These are phyloP conservation scores for Pythium phragmiticola DNA, from an alignment of 352 stramenopile species.

Conservation along the genomic window DNA sequence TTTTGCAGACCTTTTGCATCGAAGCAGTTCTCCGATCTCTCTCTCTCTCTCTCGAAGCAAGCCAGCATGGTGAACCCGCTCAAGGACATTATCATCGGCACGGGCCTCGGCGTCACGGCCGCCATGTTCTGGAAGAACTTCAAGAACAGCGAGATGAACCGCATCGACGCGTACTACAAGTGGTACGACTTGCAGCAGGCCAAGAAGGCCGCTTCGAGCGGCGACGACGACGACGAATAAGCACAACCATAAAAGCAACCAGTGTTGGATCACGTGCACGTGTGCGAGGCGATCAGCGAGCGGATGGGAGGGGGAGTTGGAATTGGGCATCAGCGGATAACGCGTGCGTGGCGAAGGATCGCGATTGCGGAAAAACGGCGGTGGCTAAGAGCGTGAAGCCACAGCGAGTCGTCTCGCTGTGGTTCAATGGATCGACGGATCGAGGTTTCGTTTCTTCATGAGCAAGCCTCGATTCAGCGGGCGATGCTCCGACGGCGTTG, in stretches of 20 bases:
- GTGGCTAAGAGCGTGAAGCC: too few species aligned
- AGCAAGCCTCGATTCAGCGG: neutral
- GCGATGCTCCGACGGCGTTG: neutral
- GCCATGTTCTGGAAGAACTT: slow-evolving; percentile 65
- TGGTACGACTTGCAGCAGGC: slow-evolving; percentile 72
- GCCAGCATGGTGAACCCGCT: slow-evolving; percentile 72
- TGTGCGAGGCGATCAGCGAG: neutral
- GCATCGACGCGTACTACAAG: slow-evolving; percentile 82
- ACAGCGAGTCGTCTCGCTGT: too few species aligned
- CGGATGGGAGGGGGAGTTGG: neutral
- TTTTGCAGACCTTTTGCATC: slow-evolving; percentile 26
- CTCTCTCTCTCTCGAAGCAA: neutral
- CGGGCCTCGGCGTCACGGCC: slow-evolving; percentile 50
- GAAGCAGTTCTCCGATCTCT: slow-evolving; percentile 1
- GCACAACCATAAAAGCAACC: slow-evolving; percentile 2
- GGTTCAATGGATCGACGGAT: neutral
- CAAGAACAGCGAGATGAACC: slow-evolving; percentile 68
- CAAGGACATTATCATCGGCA: slow-evolving; percentile 82
- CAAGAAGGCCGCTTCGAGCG: slow-evolving; percentile 49
- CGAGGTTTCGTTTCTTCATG: slow-evolving; percentile 3
- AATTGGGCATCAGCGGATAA: neutral
- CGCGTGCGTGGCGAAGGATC: slow-evolving; percentile 1
- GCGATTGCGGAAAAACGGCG: neutral
- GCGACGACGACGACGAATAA: slow-evolving; percentile 42
- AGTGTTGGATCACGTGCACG: slow-evolving; percentile 9